Conservation (phyloP, 306 rosid genomes). For the Fagus sylvatica region DNA sequence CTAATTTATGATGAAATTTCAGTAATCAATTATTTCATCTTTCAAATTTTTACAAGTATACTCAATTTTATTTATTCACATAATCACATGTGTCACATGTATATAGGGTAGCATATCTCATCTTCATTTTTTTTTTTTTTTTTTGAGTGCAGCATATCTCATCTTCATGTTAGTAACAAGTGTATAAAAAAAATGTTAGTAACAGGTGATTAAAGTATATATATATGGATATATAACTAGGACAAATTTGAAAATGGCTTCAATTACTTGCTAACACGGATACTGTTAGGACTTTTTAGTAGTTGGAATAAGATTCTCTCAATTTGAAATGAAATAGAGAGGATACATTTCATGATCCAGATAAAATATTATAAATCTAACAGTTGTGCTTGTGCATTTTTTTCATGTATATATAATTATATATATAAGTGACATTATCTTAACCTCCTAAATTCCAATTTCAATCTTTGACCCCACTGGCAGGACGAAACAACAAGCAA, state of each 20-base stretch:
- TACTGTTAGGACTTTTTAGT: background rate
- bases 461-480: conserved; percentile 22
- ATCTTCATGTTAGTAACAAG: too few relatives aligned
- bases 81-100: too few relatives aligned
- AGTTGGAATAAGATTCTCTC: too few relatives aligned
- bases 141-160: too few relatives aligned
- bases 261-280: background rate
- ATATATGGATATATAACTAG: background rate
- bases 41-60: background rate
- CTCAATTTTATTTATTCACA: background rate
- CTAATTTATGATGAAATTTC: background rate
- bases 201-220: too few relatives aligned
- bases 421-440: background rate
- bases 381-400: background rate
- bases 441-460: background rate
- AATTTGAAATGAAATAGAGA: too few relatives aligned
- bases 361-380: too few relatives aligned
- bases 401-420: background rate
- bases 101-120: too few relatives aligned
- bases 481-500: conserved; percentile 54
- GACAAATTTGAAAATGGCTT: background rate
- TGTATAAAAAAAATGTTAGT: too few relatives aligned
- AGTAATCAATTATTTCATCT: background rate
- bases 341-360: too few relatives aligned
- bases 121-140: too few relatives aligned